phyloP scores from a whole-genome alignment of 352 stramenopile species.

The Elongisporangium anandrum region DNA sequence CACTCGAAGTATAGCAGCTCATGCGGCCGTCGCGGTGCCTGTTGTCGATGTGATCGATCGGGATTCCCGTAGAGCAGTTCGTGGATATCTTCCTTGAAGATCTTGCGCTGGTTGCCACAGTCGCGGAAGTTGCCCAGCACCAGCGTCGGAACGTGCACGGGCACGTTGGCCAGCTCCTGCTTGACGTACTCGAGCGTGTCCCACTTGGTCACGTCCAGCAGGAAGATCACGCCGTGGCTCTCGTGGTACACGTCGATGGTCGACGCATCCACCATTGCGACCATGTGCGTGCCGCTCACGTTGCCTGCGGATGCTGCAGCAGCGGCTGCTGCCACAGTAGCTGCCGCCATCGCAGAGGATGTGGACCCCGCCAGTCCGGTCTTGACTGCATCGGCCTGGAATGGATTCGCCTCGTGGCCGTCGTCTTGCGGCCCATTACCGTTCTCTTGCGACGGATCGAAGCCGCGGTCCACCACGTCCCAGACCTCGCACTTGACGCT shows the following conservation, averaged over 20 bases:
- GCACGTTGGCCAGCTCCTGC: slow-evolving; percentile 63
- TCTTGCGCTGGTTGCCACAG: slow-evolving; percentile 58
- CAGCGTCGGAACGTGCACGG: slow-evolving; percentile 70
- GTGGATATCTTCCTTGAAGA: slow-evolving; percentile 85
- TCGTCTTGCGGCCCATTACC: slow-evolving; percentile 1
- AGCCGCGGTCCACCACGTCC: slow-evolving; percentile 88
- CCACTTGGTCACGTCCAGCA: slow-evolving; percentile 81
- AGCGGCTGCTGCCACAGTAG: slow-evolving; percentile 19
- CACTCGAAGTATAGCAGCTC: slow-evolving; percentile 85
- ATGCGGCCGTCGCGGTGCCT: slow-evolving; percentile 34
- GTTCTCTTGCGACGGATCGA: slow-evolving; percentile 21
- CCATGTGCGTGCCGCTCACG: slow-evolving; percentile 39
- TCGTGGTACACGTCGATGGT: slow-evolving; percentile 89
- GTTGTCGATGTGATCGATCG: slow-evolving; percentile 21
- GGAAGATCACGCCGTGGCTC: slow-evolving; percentile 84
- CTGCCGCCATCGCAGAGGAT: slow-evolving; percentile 12
- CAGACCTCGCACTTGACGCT: slow-evolving; percentile 89
- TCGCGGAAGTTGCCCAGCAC: slow-evolving; percentile 84
- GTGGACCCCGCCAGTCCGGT: background rate
- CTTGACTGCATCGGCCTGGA: slow-evolving; percentile 13
- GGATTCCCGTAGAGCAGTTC: slow-evolving; percentile 55
- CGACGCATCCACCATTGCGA: slow-evolving; percentile 76
- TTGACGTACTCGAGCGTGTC: slow-evolving; percentile 83
- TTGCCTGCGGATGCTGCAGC: slow-evolving; percentile 9
- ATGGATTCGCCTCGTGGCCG: slow-evolving; percentile 12